Evolutionary conservation across 1,284 basidiomycete genomes (phyloP), one percentile per base, ranked within the genome.

Genomic region (Apiotrichum sp.): DNA sequence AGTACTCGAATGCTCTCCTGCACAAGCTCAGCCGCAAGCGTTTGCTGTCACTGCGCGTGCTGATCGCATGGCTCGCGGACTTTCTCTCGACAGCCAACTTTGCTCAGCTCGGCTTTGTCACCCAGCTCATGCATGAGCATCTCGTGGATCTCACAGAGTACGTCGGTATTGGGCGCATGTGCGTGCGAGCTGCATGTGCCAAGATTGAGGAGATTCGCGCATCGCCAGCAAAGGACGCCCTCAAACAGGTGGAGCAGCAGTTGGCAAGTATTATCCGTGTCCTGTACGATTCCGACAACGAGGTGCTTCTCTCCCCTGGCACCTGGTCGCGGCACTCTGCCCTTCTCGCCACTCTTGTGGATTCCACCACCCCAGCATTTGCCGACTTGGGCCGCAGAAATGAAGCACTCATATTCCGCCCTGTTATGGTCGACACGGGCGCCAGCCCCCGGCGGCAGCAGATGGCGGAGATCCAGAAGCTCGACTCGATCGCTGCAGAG

Each of bases 1-100:
- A 67, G 47, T 74, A 74, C 56, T 69, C 67, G 65, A 79, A 89
- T 3, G 80, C 82, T 58, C 80, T 95, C 2, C 77, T 95, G 36
- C 83, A 86, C 31, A 82, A 85, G 5, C 87, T 96, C 67, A 89
- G 89, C 70, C 79, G 82, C 9, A 87, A 90, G 65, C 84, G 86
- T 13, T 81, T 98, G 9, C 83, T 98, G 29, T 92, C 96, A 63
- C 84, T 84, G 50, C 81, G 84, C 22, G 83, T 86, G 0, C 87
- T 95, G 68, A 80, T 91, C 9, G 79, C 81, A 6, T 98, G 93
- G 92, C 77, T 95, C 46, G 83, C 90, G 11, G 85, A 89, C 53
- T 86, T 88, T 65, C 83, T 93, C 78, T 71, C 76, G 6, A 78
- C 79, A 0, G 86, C 86, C 62, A 92, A 93, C 71, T 80, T 91